phyloP scores from a whole-genome alignment of 768 basidiomycete species.

The Pleurotus citrinopileatus region DNA sequence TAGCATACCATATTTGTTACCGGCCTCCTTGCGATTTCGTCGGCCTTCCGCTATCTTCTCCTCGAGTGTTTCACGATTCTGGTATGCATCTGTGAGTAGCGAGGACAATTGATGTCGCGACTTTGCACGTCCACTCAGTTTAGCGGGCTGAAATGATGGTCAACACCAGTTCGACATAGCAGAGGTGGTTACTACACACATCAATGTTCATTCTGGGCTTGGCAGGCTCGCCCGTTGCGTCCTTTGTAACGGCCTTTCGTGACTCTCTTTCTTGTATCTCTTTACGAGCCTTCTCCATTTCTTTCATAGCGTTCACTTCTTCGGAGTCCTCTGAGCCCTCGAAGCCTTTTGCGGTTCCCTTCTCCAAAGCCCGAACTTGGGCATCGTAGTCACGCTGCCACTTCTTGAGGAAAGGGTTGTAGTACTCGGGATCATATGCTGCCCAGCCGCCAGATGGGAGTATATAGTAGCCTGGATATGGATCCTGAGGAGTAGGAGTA shows the following conservation, averaged over 20 bases:
- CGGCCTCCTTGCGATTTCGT: conserved; percentile 84
- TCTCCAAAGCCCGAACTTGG: conserved; percentile 72
- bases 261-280: conserved; percentile 78
- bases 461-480: conserved; percentile 86
- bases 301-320: conserved; percentile 64
- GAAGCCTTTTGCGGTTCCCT: conserved; percentile 63
- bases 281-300: conserved; percentile 75
- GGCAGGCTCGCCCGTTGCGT: conserved; percentile 48
- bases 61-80: conserved; percentile 80
- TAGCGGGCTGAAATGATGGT: conserved; percentile 52
- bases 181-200: conserved; percentile 39
- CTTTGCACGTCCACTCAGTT: conserved; percentile 64
- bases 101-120: conserved; percentile 79
- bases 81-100: conserved; percentile 77
- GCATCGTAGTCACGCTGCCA: conserved; percentile 75
- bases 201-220: conserved; percentile 83
- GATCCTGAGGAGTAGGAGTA: conserved; percentile 69
- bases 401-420: conserved; percentile 61
- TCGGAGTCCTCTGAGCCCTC: conserved; percentile 62
- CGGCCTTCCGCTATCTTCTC: conserved; percentile 81
- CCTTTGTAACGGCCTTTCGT: conserved; percentile 69
- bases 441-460: conserved; percentile 80
- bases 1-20: conserved; percentile 79
- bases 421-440: conserved; percentile 69
- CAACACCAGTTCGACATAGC: neutral